These are phyloP conservation scores for Trichoderma atroviride DNA, from an alignment of 2,329 filamentous ascomycete species.

Conservation along the genomic window DNA sequence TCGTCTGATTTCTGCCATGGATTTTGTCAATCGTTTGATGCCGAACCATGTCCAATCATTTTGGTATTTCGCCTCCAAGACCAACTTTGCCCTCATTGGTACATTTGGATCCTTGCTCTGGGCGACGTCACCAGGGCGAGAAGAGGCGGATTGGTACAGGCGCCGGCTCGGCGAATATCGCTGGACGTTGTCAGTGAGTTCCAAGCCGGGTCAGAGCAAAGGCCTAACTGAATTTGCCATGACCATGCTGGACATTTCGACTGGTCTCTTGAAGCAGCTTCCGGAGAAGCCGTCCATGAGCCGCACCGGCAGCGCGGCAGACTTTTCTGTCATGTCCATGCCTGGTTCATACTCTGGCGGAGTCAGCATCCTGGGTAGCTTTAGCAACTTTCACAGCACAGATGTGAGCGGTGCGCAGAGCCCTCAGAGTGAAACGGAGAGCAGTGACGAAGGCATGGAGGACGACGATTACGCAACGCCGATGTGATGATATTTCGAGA, in stretches of 20 bases:
- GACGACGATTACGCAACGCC: constrained; percentile 42
- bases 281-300: constrained; percentile 71
- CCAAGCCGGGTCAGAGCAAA: constrained; percentile 65
- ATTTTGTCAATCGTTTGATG: constrained; percentile 91
- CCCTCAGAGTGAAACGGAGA: constrained; percentile 52
- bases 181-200: constrained; percentile 89
- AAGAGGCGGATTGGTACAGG: constrained; percentile 93
- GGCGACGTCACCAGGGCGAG: constrained; percentile 82
- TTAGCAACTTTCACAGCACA: constrained; percentile 50
- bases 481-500: constrained; percentile 25
- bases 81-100: constrained; percentile 92
- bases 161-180: constrained; percentile 84
- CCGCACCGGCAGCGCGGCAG: constrained; percentile 53
- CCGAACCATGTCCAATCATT: constrained; percentile 86
- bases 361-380: constrained; percentile 44
- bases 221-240: constrained; percentile 71
- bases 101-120: constrained; percentile 90
- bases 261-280: constrained; percentile 67
- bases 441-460: constrained; percentile 61
- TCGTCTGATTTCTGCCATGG: constrained; percentile 91
- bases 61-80: constrained; percentile 87
- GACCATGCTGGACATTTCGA: constrained; percentile 74
- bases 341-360: constrained; percentile 38
- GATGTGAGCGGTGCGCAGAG: constrained; percentile 57
- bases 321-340: constrained; percentile 45